Base-by-base conservation (phyloP, 2,329 filamentous ascomycete species). In the Fusarium domesticum region DNA sequence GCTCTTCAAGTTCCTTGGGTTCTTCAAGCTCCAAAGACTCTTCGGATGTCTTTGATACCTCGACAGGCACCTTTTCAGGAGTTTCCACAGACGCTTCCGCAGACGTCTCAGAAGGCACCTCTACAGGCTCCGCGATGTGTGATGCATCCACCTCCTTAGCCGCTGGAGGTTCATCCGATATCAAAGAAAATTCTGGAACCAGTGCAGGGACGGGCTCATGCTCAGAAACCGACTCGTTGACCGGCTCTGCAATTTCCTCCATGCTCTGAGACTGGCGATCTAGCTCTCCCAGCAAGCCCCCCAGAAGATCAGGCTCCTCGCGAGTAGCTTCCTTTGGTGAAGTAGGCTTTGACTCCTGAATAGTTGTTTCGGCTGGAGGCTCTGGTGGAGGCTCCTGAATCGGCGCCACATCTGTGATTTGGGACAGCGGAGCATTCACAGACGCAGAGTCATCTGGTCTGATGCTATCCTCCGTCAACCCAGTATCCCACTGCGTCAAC, bases 261-360 rank as follows among this genome's bases (percentile, higher is more conserved):
- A 43, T 18, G 18, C 52, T 39, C 28, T 46, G 43, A 7, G 53
- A 59, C 45, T 73, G 70, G 23, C 69, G 65, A 43, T 74, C 68
- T 28, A 75, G 63, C 25, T 71, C 72, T 2, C 70, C 65, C 53
- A 75, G 68, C 1, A 75, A 56, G n/a, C 66, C 70, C n/a, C 66
- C 69, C 17, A 75, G 65, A 28, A 75, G 43, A 53, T 76, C 71
- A 6, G 69, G 64, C 18, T 70, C 69, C 12, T 69, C 66, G 2
- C 65, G 59, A 23, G 62, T 63, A 15, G 40, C 41, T 15, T 64
- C 62, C 8, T 47, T 46, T 18, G 66, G 50, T 2, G 61, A 51
- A 6, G 18, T 57, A 4, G 56, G 34, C 12, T 53, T 51, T 15
- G 50, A 42, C 8, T 54, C 43, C 12, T 54, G 43, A 14, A 54